These are phyloP conservation scores for Claviceps quebecensis DNA, from an alignment of 2,329 filamentous ascomycete species.

Conservation along the genomic window DNA sequence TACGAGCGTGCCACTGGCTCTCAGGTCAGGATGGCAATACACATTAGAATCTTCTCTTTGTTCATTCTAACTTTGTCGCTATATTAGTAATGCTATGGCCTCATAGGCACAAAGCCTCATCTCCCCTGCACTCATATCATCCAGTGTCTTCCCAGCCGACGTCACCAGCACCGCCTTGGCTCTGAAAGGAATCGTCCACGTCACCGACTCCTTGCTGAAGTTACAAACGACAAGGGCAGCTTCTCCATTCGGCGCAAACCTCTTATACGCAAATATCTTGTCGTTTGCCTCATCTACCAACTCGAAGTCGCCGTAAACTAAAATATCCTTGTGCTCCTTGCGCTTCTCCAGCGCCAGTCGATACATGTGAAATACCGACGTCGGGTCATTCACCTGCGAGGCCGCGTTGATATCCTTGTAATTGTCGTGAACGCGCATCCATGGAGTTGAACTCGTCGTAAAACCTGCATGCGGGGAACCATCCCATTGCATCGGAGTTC, in stretches of 20 bases:
- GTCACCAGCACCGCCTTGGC: slow-evolving; percentile 22
- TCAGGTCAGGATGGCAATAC: background rate
- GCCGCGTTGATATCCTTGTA: slow-evolving; percentile 49
- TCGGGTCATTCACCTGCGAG: slow-evolving; percentile 30
- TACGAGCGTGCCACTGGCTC: background rate
- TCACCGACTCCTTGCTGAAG: slow-evolving; percentile 20
- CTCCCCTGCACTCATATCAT: slow-evolving; percentile 13
- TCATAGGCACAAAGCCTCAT: slow-evolving; percentile 24
- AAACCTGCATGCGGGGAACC: slow-evolving; percentile 48
- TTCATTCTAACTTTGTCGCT: background rate
- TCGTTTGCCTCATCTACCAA: slow-evolving; percentile 23
- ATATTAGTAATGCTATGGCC: slow-evolving; percentile 20
- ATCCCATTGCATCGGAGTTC: slow-evolving; percentile 62
- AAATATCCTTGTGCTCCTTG: slow-evolving; percentile 45
- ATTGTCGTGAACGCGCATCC: slow-evolving; percentile 58
- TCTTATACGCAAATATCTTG: slow-evolving; percentile 23
- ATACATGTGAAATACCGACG: slow-evolving; percentile 49
- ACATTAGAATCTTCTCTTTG: background rate
- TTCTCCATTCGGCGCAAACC: slow-evolving; percentile 17
- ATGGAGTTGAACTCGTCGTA: slow-evolving; percentile 41
- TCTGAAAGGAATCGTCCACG: slow-evolving; percentile 16
- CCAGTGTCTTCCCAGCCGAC: slow-evolving; percentile 15
- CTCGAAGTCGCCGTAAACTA: slow-evolving; percentile 49
- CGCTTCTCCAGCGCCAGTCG: slow-evolving; percentile 42
- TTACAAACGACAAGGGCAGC: slow-evolving; percentile 24